Evolutionary conservation across 2,329 filamentous ascomycete genomes (phyloP).

Genomic region (Fusarium pseudocircinatum): DNA sequence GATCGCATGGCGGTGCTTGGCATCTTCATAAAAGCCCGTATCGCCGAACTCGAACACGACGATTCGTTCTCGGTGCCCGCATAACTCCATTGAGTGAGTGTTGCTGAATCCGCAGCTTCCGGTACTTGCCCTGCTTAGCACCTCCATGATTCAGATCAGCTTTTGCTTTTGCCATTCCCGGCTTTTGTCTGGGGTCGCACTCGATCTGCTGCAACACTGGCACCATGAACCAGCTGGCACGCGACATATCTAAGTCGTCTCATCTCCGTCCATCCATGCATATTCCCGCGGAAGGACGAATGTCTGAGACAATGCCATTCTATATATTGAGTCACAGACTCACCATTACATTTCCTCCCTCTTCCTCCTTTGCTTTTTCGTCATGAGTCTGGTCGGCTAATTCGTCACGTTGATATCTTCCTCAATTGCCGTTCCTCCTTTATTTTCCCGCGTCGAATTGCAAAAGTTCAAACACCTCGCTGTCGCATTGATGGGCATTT

Average conservation of each 20-base stretch:
- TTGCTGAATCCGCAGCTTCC: slow-evolving; percentile 30
- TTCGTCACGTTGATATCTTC: not conserved
- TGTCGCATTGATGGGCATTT: slow-evolving; percentile 14
- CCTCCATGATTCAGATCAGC: not conserved
- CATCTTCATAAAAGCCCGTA: slow-evolving; percentile 14
- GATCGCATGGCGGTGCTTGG: slow-evolving; percentile 18
- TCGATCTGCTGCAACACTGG: not conserved
- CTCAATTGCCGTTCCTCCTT: not conserved
- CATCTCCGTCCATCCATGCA: slow-evolving; percentile 1
- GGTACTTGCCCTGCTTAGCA: slow-evolving; percentile 14
- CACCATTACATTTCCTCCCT: not conserved
- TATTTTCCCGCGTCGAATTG: not conserved
- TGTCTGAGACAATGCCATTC: slow-evolving; percentile 8
- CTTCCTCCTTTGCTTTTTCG: not conserved
- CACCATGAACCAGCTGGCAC: not conserved
- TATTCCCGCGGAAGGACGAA: slow-evolving; percentile 3
- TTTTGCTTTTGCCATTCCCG: not conserved
- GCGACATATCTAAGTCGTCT: not conserved
- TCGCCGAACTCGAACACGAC: slow-evolving; percentile 27
- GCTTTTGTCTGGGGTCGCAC: not conserved
- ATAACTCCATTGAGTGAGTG: not conserved
- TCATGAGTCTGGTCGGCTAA: not conserved
- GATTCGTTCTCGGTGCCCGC: slow-evolving; percentile 20
- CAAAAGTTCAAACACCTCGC: slow-evolving; percentile 28
- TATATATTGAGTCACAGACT: slow-evolving; percentile 26